These are phyloP conservation scores for Mimosa pudica DNA, from an alignment of 306 rosid species.

Conservation along the genomic window DNA sequence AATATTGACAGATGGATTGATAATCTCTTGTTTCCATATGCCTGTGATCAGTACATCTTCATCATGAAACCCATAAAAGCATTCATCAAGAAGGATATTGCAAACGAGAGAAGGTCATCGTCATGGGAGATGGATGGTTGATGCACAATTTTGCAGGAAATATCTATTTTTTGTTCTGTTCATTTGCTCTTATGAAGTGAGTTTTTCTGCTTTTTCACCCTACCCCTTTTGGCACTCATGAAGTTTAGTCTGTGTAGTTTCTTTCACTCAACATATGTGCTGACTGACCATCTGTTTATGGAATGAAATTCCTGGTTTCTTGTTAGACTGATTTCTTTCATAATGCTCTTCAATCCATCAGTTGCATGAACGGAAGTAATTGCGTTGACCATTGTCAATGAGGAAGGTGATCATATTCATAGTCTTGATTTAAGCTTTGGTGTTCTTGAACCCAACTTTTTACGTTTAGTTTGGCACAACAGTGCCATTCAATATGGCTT, in stretches of 20 bases:
- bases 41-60: constrained; percentile 57
- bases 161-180: constrained; percentile 16
- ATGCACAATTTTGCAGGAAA: constrained; percentile 33
- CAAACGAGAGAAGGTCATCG: constrained; percentile 59
- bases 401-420: not conserved
- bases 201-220: not conserved
- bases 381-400: not conserved
- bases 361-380: not conserved
- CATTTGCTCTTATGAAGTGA: not conserved
- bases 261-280: not conserved
- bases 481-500: too few relatives aligned
- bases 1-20: not conserved
- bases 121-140: constrained; percentile 79
- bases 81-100: constrained; percentile 62
- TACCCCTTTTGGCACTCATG: not conserved
- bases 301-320: not conserved
- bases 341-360: not conserved
- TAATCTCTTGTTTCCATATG: not conserved
- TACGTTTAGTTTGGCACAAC: too few relatives aligned
- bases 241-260: not conserved
- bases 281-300: not conserved
- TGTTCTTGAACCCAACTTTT: too few relatives aligned
- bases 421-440: not conserved
- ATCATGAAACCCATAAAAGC: constrained; percentile 68
- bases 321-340: not conserved